Percentiles rank a stretch among this genome's conserved stretches.
Conservation (phyloP, 495 filamentous ascomycete genomes). For the Penicillium odoratum region DNA sequence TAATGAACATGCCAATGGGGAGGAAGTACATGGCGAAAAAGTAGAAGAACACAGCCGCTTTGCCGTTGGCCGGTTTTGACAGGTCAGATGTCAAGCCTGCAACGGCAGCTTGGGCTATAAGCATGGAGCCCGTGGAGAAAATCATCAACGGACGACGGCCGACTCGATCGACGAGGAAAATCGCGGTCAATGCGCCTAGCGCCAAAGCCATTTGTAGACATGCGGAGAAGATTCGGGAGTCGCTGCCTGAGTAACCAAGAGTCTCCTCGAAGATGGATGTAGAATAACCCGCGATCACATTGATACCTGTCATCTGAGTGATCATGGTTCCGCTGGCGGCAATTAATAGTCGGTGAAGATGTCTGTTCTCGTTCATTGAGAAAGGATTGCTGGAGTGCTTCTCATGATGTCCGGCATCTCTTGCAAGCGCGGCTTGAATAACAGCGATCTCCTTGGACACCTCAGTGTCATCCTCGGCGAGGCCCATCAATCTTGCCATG, state of each 20-base stretch:
- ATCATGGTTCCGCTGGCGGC: conserved; percentile 18
- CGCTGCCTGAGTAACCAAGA: conserved; percentile 15
- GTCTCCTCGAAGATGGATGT: conserved; percentile 20
- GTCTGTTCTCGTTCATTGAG: conserved; percentile 28
- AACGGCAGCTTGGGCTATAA: conserved; percentile 56
- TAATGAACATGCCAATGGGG: conserved; percentile 50
- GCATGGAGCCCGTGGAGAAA: conserved; percentile 59
- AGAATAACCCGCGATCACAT: conserved; percentile 25
- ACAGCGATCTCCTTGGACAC: conserved; percentile 55
- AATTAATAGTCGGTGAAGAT: conserved; percentile 21
- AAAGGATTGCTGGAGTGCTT: conserved; percentile 15
- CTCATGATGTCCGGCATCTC: conserved; percentile 47
- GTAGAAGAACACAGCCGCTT: conserved; percentile 46
- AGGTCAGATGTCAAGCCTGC: conserved; percentile 36
- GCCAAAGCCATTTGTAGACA: conserved; percentile 22
- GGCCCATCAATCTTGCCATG: conserved; percentile 45
- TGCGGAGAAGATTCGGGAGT: conserved; percentile 19
- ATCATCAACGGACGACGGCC: conserved; percentile 53
- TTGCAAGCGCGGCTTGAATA: conserved; percentile 63
- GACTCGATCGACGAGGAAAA: conserved; percentile 21
- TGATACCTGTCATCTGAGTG: conserved; percentile 26
- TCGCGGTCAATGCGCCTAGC: conserved; percentile 16
- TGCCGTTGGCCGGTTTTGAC: neutral
- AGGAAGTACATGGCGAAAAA: conserved; percentile 55
- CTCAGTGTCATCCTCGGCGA: conserved; percentile 12